These are phyloP conservation scores for Lachnum nothofagi DNA, from an alignment of 2,329 filamentous ascomycete species.

Conservation along the genomic window DNA sequence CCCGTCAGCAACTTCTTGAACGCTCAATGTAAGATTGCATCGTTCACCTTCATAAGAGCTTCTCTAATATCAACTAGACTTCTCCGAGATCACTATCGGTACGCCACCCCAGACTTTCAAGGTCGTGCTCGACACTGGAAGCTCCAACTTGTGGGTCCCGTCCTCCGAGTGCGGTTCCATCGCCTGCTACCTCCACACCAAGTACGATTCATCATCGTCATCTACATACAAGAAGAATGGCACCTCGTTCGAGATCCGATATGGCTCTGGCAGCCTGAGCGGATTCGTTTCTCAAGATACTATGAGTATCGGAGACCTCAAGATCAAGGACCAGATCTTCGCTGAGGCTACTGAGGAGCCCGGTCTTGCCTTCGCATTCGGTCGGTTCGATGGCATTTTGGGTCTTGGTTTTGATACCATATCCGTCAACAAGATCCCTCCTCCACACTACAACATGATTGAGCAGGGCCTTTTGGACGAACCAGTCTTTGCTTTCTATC, in stretches of 20 bases:
- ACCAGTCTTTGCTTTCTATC: slow-evolving; percentile 94
- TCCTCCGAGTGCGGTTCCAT: slow-evolving; percentile 87
- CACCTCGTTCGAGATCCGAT: slow-evolving; percentile 83
- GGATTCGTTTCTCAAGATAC: slow-evolving; percentile 90
- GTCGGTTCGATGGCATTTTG: slow-evolving; percentile 93
- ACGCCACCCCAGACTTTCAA: slow-evolving; percentile 94
- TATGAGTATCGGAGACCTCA: slow-evolving; percentile 81
- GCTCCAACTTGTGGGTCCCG: slow-evolving; percentile 98
- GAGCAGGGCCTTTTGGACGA: slow-evolving; percentile 86
- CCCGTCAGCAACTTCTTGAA: slow-evolving; percentile 97
- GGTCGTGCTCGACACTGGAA: slow-evolving; percentile 96
- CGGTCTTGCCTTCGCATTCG: slow-evolving; percentile 94
- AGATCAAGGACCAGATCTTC: slow-evolving; percentile 85
- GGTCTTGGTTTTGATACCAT: slow-evolving; percentile 93
- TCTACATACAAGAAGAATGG: slow-evolving; percentile 94
- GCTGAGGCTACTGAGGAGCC: slow-evolving; percentile 95
- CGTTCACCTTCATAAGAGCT: neutral
- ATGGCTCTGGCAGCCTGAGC: slow-evolving; percentile 89
- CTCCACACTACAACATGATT: slow-evolving; percentile 94
- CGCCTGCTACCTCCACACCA: slow-evolving; percentile 94
- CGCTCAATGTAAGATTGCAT: slow-evolving; percentile 69
- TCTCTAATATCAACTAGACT: slow-evolving; percentile 57
- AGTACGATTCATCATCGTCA: slow-evolving; percentile 88
- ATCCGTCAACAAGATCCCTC: slow-evolving; percentile 91
- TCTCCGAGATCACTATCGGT: slow-evolving; percentile 91